Percentiles rank a stretch among this genome's conserved stretches.
Evolutionary conservation across 2,329 filamentous ascomycete species (phyloP).

Genomic region (Venturia pyrina): DNA sequence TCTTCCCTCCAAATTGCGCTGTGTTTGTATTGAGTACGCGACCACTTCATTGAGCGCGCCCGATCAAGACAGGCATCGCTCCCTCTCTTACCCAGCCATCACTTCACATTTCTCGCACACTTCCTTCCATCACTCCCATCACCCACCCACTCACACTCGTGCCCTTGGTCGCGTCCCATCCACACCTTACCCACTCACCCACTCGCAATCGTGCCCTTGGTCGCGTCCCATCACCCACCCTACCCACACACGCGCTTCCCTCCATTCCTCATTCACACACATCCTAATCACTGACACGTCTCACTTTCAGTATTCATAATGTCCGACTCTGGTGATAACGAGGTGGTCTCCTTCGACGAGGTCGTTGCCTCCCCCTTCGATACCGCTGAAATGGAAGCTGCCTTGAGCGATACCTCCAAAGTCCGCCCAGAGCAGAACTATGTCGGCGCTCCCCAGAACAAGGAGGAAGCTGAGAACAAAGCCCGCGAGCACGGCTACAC

Average conservation of each 20-base stretch:
- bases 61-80: background rate
- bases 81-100: background rate
- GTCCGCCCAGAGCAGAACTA: background rate
- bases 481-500: constrained; percentile 9
- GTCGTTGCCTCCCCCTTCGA: background rate
- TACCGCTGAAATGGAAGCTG: background rate
- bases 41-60: background rate
- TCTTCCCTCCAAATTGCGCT: background rate
- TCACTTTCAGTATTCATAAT: background rate
- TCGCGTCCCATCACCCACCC: background rate
- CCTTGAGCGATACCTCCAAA: background rate
- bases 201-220: too few relatives aligned
- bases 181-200: background rate
- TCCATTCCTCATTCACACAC: background rate
- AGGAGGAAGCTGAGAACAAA: background rate
- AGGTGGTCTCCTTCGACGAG: background rate
- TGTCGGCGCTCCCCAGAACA: constrained; percentile 2
- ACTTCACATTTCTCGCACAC: background rate
- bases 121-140: background rate
- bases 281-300: background rate
- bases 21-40: background rate
- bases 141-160: background rate
- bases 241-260: background rate
- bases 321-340: background rate
- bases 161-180: background rate